A percentile compares a stretch with the other conserved stretches of the same genome.
Evolutionary conservation across 441 rosid genomes (phyloP).

Genomic region (Pelargonium cotyledonis): DNA sequence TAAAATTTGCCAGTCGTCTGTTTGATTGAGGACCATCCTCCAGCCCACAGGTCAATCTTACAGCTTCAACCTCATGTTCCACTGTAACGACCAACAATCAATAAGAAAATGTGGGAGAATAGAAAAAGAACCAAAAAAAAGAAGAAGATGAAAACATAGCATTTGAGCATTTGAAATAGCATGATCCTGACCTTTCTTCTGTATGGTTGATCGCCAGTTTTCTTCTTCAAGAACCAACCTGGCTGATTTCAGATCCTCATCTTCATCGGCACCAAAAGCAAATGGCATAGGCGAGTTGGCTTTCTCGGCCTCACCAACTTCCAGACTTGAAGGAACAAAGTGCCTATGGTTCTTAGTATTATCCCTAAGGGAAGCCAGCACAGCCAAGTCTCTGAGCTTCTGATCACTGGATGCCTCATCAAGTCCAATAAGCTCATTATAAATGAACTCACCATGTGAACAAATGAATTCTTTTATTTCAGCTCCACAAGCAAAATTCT

Average conservation of each 20-base stretch:
- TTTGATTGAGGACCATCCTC: conserved; percentile 39
- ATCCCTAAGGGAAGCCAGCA: conserved; percentile 4
- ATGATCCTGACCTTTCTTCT: neutral
- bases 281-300: neutral
- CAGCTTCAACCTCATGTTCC: conserved; percentile 23
- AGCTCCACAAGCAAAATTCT: conserved; percentile 39
- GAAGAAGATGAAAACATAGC: neutral
- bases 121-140: neutral
- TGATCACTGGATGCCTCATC: neutral
- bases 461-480: neutral
- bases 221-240: conserved; percentile 5
- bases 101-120: neutral
- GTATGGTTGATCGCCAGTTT: conserved; percentile 4
- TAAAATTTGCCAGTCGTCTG: conserved; percentile 59
- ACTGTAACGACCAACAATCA: conserved; percentile 2
- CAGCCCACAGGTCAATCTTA: conserved; percentile 26
- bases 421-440: neutral
- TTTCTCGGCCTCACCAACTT: neutral
- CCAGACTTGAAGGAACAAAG: neutral
- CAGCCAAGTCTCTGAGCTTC: neutral
- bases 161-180: neutral
- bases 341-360: neutral
- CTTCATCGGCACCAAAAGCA: conserved; percentile 6
- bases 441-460: conserved; percentile 4
- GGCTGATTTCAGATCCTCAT: neutral